Evolutionary conservation across 306 rosid genomes (phyloP), one percentile per base, ranked within the genome.

Genomic region (Gleditsia sinensis): DNA sequence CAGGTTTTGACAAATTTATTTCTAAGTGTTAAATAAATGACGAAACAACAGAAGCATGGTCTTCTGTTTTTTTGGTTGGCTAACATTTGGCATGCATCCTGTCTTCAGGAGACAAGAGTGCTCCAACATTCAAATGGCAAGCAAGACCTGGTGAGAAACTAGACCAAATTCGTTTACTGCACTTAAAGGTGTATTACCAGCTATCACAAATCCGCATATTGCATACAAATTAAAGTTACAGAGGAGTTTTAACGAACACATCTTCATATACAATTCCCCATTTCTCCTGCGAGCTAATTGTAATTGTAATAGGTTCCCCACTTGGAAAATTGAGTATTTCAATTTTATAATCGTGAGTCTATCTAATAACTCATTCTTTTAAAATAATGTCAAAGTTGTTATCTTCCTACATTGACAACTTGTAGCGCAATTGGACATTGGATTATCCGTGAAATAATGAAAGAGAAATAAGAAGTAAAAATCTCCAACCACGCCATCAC

Each of bases 1-100:
- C 25, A 75, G 51, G 9, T 42, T 67, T 66, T 75, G 33, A 66
- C 43, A 67, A 3, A 72, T 16, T 67, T 32, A 54, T 70, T 33
- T 69, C 5, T 5, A 65, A 37, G 48, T 53, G 43, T 34, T 14
- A 24, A 17, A 77, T 17, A 42, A 67, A 40, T 28, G 16, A 64
- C 23, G 36, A n/a, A 63, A 63, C 4, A 9, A n/a, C 30, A 51
- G 21, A 24, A 56, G 3, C 58, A 68, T 1, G 40, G 10, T 64
- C 19, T 20, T 49, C 36, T 37, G 10, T 51, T 21, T 2, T 23
- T 59, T n/a, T n/a, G n/a, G n/a, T n/a, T n/a, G n/a, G n/a, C 75
- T 27, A 77, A 10, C 62, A 59, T 72, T 51, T 4, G n/a, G n/a
- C n/a, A 36, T 36, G 6, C 30, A 43, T 45, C 9, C 28, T 23